Evolutionary conservation across 2,329 filamentous ascomycete genomes (phyloP).

Genomic region (Paecilomyces formosus): DNA sequence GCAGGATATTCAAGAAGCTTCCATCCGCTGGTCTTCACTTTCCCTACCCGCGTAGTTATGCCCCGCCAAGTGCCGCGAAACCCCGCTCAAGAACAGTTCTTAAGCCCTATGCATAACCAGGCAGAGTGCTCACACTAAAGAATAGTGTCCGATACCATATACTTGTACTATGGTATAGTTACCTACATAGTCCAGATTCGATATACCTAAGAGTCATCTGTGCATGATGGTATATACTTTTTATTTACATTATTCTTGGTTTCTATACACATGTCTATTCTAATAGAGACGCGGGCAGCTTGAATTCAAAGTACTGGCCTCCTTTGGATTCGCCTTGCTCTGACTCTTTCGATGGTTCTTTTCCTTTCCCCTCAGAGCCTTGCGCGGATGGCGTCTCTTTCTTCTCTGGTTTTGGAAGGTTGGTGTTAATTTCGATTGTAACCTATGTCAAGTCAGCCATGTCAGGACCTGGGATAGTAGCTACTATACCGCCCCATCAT

Average conservation of each 20-base stretch:
- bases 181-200: too few relatives aligned
- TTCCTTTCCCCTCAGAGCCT: slow-evolving; percentile 2
- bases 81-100: not conserved
- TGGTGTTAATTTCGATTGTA: slow-evolving; percentile 41
- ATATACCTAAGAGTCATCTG: too few relatives aligned
- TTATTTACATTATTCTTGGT: not conserved
- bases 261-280: slow-evolving; percentile 9
- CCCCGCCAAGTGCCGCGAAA: not conserved
- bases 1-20: slow-evolving; percentile 4
- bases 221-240: not conserved
- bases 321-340: slow-evolving; percentile 3
- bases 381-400: not conserved
- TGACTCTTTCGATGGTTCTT: slow-evolving; percentile 4
- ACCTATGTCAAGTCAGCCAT: slow-evolving; percentile 19
- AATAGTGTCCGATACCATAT: not conserved
- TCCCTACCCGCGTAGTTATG: not conserved
- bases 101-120: not conserved
- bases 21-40: not conserved
- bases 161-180: not conserved
- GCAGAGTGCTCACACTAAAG: not conserved
- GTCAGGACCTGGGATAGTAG: not conserved
- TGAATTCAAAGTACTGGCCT: slow-evolving; percentile 10
- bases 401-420: slow-evolving; percentile 32
- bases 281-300: slow-evolving; percentile 15
- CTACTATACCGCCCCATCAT: slow-evolving; percentile 47